A percentile compares a stretch with the other conserved stretches of the same genome.
These are phyloP conservation scores for Podaxis carcinomalis DNA, from an alignment of 768 basidiomycete genomes.

Conservation along the genomic window DNA sequence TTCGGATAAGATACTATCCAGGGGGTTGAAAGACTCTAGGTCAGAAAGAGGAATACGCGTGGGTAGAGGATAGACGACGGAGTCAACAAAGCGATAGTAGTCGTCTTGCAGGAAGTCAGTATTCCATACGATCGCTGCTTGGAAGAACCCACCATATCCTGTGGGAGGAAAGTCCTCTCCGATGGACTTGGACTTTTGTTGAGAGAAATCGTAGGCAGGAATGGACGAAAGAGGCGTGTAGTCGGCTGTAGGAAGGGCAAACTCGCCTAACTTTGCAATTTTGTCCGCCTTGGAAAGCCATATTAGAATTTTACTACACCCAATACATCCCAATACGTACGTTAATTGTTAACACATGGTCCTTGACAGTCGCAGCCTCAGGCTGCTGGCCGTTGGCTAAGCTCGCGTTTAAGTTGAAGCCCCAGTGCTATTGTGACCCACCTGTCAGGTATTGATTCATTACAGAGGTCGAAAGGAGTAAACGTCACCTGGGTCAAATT, in stretches of 20 bases:
- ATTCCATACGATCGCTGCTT: not conserved
- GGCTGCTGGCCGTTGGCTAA: conserved; percentile 30
- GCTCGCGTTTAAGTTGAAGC: conserved; percentile 77
- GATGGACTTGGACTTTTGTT: conserved; percentile 38
- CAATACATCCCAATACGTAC: conserved; percentile 17
- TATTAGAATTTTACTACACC: not conserved
- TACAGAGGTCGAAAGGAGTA: conserved; percentile 1
- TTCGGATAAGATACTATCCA: conserved; percentile 36
- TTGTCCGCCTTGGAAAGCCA: conserved; percentile 40
- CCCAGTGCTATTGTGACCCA: conserved; percentile 57
- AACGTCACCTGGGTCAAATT: conserved; percentile 66
- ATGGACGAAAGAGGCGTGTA: conserved; percentile 43
- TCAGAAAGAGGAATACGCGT: conserved; percentile 42
- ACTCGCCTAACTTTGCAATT: conserved; percentile 46
- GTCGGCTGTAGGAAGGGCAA: conserved; percentile 48
- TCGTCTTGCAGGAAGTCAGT: conserved; percentile 42
- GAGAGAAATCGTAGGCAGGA: conserved; percentile 42
- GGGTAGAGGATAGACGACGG: conserved; percentile 33
- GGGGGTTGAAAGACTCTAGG: conserved; percentile 43
- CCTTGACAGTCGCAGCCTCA: conserved; percentile 45
- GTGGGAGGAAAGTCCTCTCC: conserved; percentile 51
- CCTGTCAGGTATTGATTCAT: not conserved
- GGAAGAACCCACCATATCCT: conserved; percentile 49
- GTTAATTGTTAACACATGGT: conserved; percentile 41
- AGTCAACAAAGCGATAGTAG: conserved; percentile 53